Percentiles rank a stretch among this genome's conserved stretches.
Conservation (phyloP, 75 land plant genomes). For the Sequoia sempervirens region DNA sequence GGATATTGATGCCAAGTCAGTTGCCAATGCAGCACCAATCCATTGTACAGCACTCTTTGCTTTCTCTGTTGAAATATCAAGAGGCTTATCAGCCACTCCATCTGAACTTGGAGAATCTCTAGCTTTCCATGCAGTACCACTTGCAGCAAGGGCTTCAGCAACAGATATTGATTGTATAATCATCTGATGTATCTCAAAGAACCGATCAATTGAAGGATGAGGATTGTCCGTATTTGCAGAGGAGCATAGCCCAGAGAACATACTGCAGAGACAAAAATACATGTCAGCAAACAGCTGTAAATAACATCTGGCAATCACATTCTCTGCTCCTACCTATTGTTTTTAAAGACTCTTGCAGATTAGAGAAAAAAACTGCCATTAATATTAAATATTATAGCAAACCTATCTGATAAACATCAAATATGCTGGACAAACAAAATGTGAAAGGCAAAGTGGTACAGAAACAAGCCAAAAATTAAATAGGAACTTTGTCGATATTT, state of each 20-base stretch:
- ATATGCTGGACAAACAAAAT: neutral
- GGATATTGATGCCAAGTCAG: conserved; percentile 71
- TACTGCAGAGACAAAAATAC: conserved; percentile 39
- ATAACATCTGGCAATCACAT: neutral
- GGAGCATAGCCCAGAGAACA: conserved; percentile 75
- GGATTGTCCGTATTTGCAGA: conserved; percentile 62
- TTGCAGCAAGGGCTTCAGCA: conserved; percentile 42
- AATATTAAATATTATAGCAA: neutral
- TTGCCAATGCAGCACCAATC: conserved; percentile 88
- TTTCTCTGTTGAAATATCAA: conserved; percentile 12
- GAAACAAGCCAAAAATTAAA: neutral
- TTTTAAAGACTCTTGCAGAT: neutral
- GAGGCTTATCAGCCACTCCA: conserved; percentile 9
- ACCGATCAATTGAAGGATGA: conserved; percentile 68
- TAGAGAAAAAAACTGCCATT: neutral
- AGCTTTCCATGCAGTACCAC: conserved; percentile 9
- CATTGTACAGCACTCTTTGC: conserved; percentile 40
- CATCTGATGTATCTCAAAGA: conserved; percentile 55
- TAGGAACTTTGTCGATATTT: neutral
- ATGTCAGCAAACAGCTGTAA: neutral
- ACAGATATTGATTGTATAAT: conserved; percentile 27
- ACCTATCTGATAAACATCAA: neutral
- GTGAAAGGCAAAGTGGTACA: neutral
- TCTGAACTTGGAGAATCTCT: neutral
- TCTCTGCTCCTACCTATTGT: neutral